Base-by-base conservation (phyloP, 2,329 filamentous ascomycete species). In the Sordariomycetes sp. region DNA sequence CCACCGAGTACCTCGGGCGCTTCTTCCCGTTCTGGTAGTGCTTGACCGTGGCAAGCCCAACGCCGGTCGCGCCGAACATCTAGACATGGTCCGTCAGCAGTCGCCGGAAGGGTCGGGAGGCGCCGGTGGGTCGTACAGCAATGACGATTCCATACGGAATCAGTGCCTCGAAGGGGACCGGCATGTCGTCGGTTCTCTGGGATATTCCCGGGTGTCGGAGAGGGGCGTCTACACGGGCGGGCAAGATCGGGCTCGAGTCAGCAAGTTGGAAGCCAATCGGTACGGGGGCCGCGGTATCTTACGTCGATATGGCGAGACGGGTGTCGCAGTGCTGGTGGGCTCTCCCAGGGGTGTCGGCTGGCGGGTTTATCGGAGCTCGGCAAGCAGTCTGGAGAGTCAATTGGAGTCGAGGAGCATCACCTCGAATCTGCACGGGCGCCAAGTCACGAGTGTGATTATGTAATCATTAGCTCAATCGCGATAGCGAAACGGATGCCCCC, bases 121-220 rank as follows among this genome's bases (percentile, higher is more conserved):
- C 54, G 59, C n/a, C 32, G 52, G 54, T 55, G 55, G 24, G 8
- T 68, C 79, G 69, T 76, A 85, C 81, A 66, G 70, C 74, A 64
- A 81, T 69, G 69, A 85, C 80, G 75, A 85, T 84, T 69, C 72
- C 82, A 69, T 84, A 85, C 51, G 82, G 81, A 70, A 85, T 74
- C 62, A 85, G 66, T 54, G 80, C 72, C 70, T 85, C 82, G 71
- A 84, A 85, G 53, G 82, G 82, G 62, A 85, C 71, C 59, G 79
- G 78, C 82, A 85, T 85, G 56, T 66, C 69, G 70, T 20, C 45
- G 45, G 45, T 50, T 50, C 20, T 50, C 45, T 20, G 22, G 45
- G 39, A 50, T 22, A 20, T 8, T 50, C 45, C 10, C 45, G 45
- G 36, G n/a, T 22, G 42, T 50, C 20, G 45, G 20, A 50, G 45